Base-by-base conservation (phyloP, 1,284 basidiomycete species). In the Cystobasidium sp. region DNA sequence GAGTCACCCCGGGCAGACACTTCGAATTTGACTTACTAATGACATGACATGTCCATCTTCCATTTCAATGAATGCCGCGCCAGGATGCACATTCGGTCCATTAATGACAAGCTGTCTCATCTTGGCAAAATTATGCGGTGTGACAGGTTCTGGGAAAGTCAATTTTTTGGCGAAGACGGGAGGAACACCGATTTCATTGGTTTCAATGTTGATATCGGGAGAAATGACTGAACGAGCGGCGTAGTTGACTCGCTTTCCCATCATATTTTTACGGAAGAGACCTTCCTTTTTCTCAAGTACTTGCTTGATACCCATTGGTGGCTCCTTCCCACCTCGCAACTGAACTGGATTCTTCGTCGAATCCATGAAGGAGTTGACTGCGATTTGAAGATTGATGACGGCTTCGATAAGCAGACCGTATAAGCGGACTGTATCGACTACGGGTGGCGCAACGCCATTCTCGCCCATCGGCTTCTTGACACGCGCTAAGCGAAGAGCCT, bases 161-260 rank as follows among this genome's bases (percentile, higher is more conserved):
- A 99, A 86, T 82, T 97, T 98, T 79, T 91, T 89, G 3, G 97
- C 97, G 82, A 99, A 99, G 69, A 99, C 92, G 52, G 97, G 97
- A 14, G 97, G 97, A 37, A 99, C 89, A 69, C 97, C 97, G 75
- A 99, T 99, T 83, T 99, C 97, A 83, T 95, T 97, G 49, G 97
- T 94, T 84, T 99, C 97, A 79, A 99, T 98, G 83, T 99, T 99
- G 81, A 97, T 93, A 81, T 99, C 97, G 10, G 97, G 97, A 43
- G 97, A 99, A 78, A 99, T 99, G 81, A 99, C 97, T 16, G 97
- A 99, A 78, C 97, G 93, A 44, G 97, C 97, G 53, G 97, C 94
- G 82, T 97, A 97, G 83, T 99, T 99, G 80, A 99, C 97, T 82
- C 97, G 94, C 86, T 99, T 99, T 52, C 97, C 97, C 97, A 99